Evolutionary conservation across 306 rosid genomes (phyloP), one percentile per base, ranked within the genome.

Genomic region (Rosa multiflora): DNA sequence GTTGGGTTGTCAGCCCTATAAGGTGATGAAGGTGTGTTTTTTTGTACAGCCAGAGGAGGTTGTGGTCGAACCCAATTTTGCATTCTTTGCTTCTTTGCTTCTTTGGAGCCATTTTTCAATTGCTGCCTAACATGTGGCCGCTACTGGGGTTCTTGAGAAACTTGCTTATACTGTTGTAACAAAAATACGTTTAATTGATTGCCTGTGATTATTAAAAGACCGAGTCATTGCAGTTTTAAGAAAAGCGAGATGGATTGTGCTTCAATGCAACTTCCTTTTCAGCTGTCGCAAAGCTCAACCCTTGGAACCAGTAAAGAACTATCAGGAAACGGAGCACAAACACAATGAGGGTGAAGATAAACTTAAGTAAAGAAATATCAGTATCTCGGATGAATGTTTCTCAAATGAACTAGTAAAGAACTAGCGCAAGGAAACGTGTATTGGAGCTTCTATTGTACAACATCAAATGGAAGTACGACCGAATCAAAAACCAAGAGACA

Each of bases 1-100:
- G 99, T 58, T 94, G 98, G 98, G 90, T 94, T 83, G 93, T 94
- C 47, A 92, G 97, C 88, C 97, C 98, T 70, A 74, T 94, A 62
- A 76, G 97, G 81, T 90, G 87, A 88, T n/a, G 66, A 20, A 1
- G 35, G 78, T 48, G 43, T 78, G 39, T 47, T 55, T 46, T 58
- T 26, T 21, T 59, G 40, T 32, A 40, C 73, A 32, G 79, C 73
- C 53, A 46, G 37, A 62, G 44, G 52, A 78, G 59, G 49, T 2
- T 29, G 35, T 44, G 68, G 76, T 46, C 32, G 15, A 59, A 72
- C 75, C 76, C 40, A 37, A 55, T 64, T 23, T 40, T n/a, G 62
- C 58, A 63, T 17, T 73, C 2, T 15, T 43, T 79, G 51, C 37
- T 42, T 44, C 2, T 15, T 43, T 79, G 51, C 37, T 42, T 44